Base-by-base conservation (phyloP, 2,329 filamentous ascomycete species). In the Drechslerella stenobrocha region DNA sequence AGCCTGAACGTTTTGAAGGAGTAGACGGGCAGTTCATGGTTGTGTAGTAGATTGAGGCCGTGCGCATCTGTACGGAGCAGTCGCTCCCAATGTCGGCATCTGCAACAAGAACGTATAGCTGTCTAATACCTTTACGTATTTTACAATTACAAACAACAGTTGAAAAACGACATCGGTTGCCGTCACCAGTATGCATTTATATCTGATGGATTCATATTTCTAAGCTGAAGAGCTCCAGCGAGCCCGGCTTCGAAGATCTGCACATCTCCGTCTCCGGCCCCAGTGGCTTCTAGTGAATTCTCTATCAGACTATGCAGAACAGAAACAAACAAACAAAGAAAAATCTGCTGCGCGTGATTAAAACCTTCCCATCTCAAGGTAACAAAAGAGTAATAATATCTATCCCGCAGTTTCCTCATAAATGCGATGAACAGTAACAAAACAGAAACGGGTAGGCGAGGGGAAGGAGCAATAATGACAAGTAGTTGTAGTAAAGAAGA, bases 191-290 rank as follows among this genome's bases (percentile, higher is more conserved):
- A 5, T 30, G 11, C 11, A 30, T 5, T 30, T 30, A 30, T 30
- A 5, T 30, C 5, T 30, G 28, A 11, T 34, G 26, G 18, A 30
- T 30, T 34, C 23, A 34, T 50, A 8, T 13, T 9, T 18, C n/a
- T 34, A 13, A 28, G 2, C 7, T 26, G n/a, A 20, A 11, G 11
- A 47, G 28, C 28, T n/a, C 8, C 22, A 47, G n/a, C 22, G 9
- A 47, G 6, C 22, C 8, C 22, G 20, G 30, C 32, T 35, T 32
- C 40, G 32, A 30, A 73, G 74, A 75, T 74, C 75, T 77, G 75
- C 75, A 77, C 75, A 75, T 74, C 75, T 72, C 37, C n/a, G 13
- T 45, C 35, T n/a, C 52, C 8, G 18, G 45, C 23, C 34, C 23
- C 48, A 18, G 15, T 24, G 15, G 23, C 32, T 51, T 60, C n/a